Evolutionary conservation across 495 filamentous ascomycete species (phyloP), one percentile per base, ranked within the genome.

Genomic region (Lineolata rhizophorae): DNA sequence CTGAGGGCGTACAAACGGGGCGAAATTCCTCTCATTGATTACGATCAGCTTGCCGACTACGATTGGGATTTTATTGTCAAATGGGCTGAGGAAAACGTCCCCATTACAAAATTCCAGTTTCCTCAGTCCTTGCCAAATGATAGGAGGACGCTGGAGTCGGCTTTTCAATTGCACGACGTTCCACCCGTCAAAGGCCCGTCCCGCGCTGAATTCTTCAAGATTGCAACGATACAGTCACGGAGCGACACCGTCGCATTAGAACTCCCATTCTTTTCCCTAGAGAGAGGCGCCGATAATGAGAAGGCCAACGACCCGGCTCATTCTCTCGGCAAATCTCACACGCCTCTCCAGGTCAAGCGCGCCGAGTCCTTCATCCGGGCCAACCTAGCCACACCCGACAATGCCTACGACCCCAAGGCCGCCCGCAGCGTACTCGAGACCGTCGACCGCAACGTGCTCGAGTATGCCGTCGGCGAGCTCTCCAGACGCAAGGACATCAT

Each of bases 21-120:
- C 5, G 56, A 74, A 31, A 38, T 95, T 0, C 73, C 76, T 2
- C 43, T 54, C 1, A 61, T 99, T 19, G 60, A 93, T 49, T 85
- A 70, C 37, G 53, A 71, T 22, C 49, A 90, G 38, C 56, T 81
- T 3, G 54, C 67, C 20, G 57, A 52, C 8, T 90, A 90, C 42
- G 72, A 93, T 45, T 90, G 87, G 79, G 56, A 61, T 18, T 49
- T 46, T 22, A 45, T 93, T 8, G 62, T 90, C 18, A 61, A 74
- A 9, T 97, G 87, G 87, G 67, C 67, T 11, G 50, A 50, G 26
- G 48, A 54, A 10, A 59, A 61, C 29, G 37, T 69, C 4, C 22
- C 27, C 18, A 28, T 40, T 29, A 16, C 22, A 30, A 2, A 20
- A 12, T 15, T 16, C 27, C 20, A 28, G 17, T 3, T 6, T 24